These are phyloP conservation scores for Fusarium lyarnte DNA, from an alignment of 2,329 filamentous ascomycete species.

Conservation along the genomic window DNA sequence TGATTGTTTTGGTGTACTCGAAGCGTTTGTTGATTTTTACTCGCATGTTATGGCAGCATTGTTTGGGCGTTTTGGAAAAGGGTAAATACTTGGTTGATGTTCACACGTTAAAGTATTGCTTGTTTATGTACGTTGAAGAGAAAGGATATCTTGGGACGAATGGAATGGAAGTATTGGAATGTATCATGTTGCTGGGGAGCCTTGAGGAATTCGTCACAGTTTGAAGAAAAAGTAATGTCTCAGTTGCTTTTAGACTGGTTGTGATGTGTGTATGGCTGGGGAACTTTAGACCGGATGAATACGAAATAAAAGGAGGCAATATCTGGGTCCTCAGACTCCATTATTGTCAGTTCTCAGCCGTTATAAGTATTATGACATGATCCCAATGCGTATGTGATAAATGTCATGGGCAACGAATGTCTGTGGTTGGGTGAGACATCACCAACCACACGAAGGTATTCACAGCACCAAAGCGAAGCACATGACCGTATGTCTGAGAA, in stretches of 20 bases:
- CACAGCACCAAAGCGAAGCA: background rate
- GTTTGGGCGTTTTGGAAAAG: conserved; percentile 33
- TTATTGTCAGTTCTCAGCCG: background rate
- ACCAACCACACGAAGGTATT: conserved; percentile 20
- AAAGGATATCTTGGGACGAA: background rate
- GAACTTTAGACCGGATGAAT: conserved; percentile 3
- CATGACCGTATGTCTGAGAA: background rate
- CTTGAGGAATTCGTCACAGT: background rate
- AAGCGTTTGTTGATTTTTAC: conserved; percentile 7
- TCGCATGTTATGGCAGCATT: conserved; percentile 20
- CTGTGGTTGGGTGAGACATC: conserved; percentile 16
- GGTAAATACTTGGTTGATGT: conserved; percentile 6
- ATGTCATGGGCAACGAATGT: conserved; percentile 5
- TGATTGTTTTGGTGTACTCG: conserved; percentile 2
- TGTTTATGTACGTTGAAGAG: conserved; percentile 15
- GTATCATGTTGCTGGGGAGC: conserved; percentile 3
- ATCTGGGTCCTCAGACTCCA: background rate
- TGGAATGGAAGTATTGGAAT: conserved; percentile 31
- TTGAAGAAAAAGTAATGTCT: conserved; percentile 18
- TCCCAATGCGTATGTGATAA: background rate
- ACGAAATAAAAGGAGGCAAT: background rate
- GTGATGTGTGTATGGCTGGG: background rate
- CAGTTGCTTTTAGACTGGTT: conserved; percentile 1
- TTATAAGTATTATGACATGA: background rate
- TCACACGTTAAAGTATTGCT: conserved; percentile 9